Percentiles rank a stretch among this genome's conserved stretches.
phyloP scores from a whole-genome alignment of 768 basidiomycete species.

The Dioszegia aurantiaca region DNA sequence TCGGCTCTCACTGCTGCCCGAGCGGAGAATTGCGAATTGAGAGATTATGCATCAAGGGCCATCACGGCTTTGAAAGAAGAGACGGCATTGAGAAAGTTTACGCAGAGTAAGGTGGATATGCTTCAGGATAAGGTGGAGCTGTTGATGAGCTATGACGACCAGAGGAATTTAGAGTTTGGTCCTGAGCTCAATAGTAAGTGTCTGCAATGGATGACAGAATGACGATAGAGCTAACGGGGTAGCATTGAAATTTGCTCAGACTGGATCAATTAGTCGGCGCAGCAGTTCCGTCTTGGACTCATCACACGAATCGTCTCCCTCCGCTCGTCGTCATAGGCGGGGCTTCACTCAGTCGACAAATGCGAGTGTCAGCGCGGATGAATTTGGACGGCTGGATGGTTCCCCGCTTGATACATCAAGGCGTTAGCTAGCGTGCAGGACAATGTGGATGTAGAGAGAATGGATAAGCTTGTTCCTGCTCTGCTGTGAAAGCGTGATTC shows the following conservation, averaged over 20 bases:
- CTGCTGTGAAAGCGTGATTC: no score
- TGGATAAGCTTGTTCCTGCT: no score
- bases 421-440: neutral
- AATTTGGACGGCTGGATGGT: constrained; percentile 10
- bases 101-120: neutral
- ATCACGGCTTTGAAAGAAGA: constrained; percentile 7
- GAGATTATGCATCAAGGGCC: constrained; percentile 15
- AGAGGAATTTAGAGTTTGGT: neutral
- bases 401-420: neutral
- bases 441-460: no score
- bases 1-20: constrained; percentile 15
- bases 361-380: neutral
- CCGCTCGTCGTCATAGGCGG: neutral
- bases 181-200: neutral
- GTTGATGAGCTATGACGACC: neutral
- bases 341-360: neutral
- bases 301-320: neutral
- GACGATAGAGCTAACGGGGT: no score
- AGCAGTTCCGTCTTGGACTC: no score
- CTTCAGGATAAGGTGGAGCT: neutral
- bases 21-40: constrained; percentile 16
- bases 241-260: no score
- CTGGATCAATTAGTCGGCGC: no score
- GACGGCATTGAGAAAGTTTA: constrained; percentile 3
- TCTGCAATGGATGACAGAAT: no score